Conservation (phyloP, 768 basidiomycete genomes). For the Xanthoconium stramineum region DNA sequence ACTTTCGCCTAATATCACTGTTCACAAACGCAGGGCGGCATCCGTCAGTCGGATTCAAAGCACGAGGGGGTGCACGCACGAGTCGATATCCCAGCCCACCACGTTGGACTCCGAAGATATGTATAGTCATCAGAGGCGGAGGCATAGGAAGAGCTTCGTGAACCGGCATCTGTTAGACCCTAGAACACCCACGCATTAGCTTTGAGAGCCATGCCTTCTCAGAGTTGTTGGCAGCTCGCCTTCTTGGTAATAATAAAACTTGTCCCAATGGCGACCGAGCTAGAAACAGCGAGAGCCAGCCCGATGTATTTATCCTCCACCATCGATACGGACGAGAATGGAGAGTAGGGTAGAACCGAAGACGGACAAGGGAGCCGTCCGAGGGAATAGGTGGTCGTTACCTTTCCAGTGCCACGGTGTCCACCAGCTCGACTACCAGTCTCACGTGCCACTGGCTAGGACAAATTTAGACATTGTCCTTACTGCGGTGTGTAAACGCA, state of each 20-base stretch:
- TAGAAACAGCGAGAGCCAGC: constrained; percentile 79
- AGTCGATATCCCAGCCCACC: constrained; percentile 96
- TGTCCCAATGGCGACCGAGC: constrained; percentile 85
- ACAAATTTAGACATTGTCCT: constrained; percentile 14
- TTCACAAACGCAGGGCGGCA: neutral
- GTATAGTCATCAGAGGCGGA: constrained; percentile 77
- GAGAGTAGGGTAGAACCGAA: neutral
- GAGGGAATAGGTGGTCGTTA: constrained; percentile 1
- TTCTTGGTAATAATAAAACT: constrained; percentile 99
- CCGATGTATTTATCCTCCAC: constrained; percentile 97
- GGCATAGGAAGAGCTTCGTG: constrained; percentile 45
- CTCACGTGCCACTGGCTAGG: constrained; percentile 18
- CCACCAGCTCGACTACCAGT: neutral
- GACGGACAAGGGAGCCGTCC: constrained; percentile 5
- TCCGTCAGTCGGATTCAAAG: constrained; percentile 6
- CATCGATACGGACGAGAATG: constrained; percentile 38
- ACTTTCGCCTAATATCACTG: constrained; percentile 95
- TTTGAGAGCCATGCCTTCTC: constrained; percentile 8
- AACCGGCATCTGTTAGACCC: constrained; percentile 88
- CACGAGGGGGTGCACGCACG: constrained; percentile 53
- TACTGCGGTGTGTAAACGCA: neutral
- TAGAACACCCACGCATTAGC: constrained; percentile 30
- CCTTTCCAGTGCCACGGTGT: neutral
- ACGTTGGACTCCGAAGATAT: constrained; percentile 88
- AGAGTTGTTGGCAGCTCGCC: constrained; percentile 40